A percentile compares a stretch with the other conserved stretches of the same genome.
Evolutionary conservation across 2,329 filamentous ascomycete genomes (phyloP).

Genomic region (Trichophyton verrucosum): DNA sequence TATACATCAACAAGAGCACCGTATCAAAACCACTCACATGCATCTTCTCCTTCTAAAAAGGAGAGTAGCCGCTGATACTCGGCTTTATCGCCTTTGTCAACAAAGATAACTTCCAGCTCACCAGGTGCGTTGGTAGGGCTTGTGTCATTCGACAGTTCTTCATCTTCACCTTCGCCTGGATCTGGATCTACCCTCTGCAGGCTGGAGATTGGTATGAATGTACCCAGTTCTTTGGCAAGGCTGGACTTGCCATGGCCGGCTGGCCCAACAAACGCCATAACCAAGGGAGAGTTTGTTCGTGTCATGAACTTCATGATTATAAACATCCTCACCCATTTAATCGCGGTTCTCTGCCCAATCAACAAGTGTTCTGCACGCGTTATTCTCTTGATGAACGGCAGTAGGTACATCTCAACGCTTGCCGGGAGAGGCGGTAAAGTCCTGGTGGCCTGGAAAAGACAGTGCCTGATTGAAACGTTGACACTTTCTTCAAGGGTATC

Average conservation of each 20-base stretch:
- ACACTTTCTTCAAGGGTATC: slow-evolving; percentile 1
- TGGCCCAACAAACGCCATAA: slow-evolving; percentile 12
- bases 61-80: slow-evolving; percentile 38
- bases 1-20: too few relatives aligned
- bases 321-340: slow-evolving; percentile 5
- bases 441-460: slow-evolving; percentile 6
- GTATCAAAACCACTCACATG: slow-evolving; percentile 5
- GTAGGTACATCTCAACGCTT: not conserved
- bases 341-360: slow-evolving; percentile 10
- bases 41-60: slow-evolving; percentile 28
- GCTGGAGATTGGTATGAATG: not conserved
- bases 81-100: slow-evolving; percentile 17
- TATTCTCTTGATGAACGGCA: not conserved
- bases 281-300: not conserved
- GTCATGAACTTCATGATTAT: slow-evolving; percentile 6
- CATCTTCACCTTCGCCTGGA: not conserved
- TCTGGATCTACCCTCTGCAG: not conserved
- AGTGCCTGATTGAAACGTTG: slow-evolving; percentile 7
- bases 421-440: not conserved
- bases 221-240: slow-evolving; percentile 9
- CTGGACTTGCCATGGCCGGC: slow-evolving; percentile 11
- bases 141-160: not conserved
- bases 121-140: not conserved
- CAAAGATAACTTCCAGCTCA: slow-evolving; percentile 4
- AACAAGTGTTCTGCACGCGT: slow-evolving; percentile 1